phyloP scores from a whole-genome alignment of 2,329 filamentous ascomycete genomes.

The Beauveria pseudobassiana region DNA sequence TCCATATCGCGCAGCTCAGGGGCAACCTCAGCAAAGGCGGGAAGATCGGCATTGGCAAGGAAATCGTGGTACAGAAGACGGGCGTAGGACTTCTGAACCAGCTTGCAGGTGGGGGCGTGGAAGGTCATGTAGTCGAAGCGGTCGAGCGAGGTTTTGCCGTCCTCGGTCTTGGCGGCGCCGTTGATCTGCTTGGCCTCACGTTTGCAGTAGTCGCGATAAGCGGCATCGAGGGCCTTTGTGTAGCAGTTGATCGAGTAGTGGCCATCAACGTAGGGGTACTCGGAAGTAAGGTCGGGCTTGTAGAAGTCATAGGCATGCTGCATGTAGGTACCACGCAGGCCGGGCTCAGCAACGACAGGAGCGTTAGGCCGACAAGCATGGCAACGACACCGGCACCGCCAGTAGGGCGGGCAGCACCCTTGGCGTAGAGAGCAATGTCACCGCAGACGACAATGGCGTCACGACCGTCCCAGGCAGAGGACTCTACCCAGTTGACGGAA shows the following conservation, averaged over 20 bases:
- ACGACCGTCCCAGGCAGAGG: constrained; percentile 77
- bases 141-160: constrained; percentile 58
- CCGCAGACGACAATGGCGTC: constrained; percentile 74
- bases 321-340: constrained; percentile 74
- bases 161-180: constrained; percentile 35
- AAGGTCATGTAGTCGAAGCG: constrained; percentile 79
- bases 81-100: constrained; percentile 78
- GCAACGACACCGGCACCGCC: constrained; percentile 75
- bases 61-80: constrained; percentile 83
- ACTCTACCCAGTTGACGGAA: constrained; percentile 78
- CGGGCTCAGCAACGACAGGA: constrained; percentile 68
- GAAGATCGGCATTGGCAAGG: constrained; percentile 58
- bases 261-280: constrained; percentile 80
- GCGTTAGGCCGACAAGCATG: constrained; percentile 71
- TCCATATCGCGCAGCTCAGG: constrained; percentile 70
- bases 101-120: constrained; percentile 82
- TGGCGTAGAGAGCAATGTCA: constrained; percentile 80
- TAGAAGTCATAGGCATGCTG: constrained; percentile 84
- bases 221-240: constrained; percentile 69
- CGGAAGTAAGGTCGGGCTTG: constrained; percentile 81
- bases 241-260: constrained; percentile 81
- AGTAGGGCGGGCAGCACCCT: constrained; percentile 73
- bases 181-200: constrained; percentile 51
- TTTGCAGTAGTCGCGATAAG: constrained; percentile 74
- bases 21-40: constrained; percentile 66